phyloP scores from a whole-genome alignment of 345 rosid species.

The Ailanthus altissimus region DNA sequence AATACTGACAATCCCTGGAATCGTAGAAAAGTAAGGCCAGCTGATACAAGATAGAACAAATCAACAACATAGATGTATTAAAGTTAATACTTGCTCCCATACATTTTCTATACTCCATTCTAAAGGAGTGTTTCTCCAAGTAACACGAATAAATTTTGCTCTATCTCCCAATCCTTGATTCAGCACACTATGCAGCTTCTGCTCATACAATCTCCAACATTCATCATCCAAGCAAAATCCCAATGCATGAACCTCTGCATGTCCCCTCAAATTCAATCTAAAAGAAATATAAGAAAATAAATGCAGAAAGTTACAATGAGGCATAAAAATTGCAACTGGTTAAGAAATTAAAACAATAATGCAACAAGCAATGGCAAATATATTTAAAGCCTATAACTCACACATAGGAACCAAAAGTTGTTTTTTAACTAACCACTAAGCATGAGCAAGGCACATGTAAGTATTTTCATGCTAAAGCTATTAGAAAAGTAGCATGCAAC shows the following conservation, averaged over 20 bases:
- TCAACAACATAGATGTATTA: background rate
- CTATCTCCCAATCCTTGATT: constrained; percentile 77
- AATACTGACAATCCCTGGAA: constrained; percentile 75
- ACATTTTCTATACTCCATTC: constrained; percentile 67
- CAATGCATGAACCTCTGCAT: constrained; percentile 39
- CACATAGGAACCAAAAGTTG: background rate
- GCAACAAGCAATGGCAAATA: background rate
- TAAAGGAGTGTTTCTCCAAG: constrained; percentile 67
- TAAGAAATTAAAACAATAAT: constrained; percentile 5
- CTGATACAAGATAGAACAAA: constrained; percentile 9
- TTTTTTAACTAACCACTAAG: background rate
- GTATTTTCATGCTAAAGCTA: constrained; percentile 1
- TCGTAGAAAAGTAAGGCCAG: constrained; percentile 14
- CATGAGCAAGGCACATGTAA: background rate
- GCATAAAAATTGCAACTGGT: background rate
- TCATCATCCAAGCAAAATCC: constrained; percentile 91
- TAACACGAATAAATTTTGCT: constrained; percentile 69
- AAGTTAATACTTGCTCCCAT: constrained; percentile 27
- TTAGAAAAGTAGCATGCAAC: background rate
- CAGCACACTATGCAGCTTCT: constrained; percentile 64
- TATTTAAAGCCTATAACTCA: background rate
- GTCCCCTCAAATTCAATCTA: constrained; percentile 73
- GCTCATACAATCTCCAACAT: constrained; percentile 85
- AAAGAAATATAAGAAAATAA: constrained; percentile 26
- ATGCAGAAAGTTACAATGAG: constrained; percentile 16